A percentile compares a stretch with the other conserved stretches of the same genome.
phyloP scores from a whole-genome alignment of 306 rosid genomes.

The Prunus mongolica region DNA sequence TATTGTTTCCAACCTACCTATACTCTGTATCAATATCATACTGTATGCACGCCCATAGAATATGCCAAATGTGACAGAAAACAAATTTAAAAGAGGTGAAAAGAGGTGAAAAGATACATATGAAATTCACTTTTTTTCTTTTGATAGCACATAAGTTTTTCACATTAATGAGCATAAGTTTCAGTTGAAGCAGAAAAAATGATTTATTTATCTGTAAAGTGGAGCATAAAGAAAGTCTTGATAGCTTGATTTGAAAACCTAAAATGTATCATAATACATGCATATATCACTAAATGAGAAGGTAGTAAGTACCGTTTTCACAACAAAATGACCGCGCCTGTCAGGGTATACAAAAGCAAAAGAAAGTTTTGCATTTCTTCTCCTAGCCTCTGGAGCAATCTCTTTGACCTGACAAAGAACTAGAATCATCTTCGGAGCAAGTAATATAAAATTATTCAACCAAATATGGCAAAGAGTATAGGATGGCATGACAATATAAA shows the following conservation, averaged over 20 bases:
- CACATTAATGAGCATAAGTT: background rate
- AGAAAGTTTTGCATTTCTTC: slow-evolving; percentile 84
- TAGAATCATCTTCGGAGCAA: slow-evolving; percentile 20
- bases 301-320: slow-evolving; percentile 58
- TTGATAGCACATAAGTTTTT: background rate
- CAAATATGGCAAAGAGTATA: background rate
- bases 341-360: slow-evolving; percentile 96
- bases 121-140: background rate
- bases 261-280: background rate
- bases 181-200: background rate
- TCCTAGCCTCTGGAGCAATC: slow-evolving; percentile 89
- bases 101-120: background rate
- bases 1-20: background rate
- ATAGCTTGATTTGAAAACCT: background rate
- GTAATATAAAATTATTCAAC: background rate
- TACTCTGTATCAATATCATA: background rate
- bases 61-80: background rate
- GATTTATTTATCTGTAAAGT: background rate
- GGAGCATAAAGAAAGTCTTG: background rate
- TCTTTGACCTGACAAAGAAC: slow-evolving; percentile 67
- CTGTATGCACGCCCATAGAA: background rate
- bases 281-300: background rate
- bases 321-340: slow-evolving; percentile 74
- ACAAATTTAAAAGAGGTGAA: background rate
- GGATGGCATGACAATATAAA: background rate